These are phyloP conservation scores for Peronospora farinosa DNA, from an alignment of 352 stramenopile species.

Conservation along the genomic window DNA sequence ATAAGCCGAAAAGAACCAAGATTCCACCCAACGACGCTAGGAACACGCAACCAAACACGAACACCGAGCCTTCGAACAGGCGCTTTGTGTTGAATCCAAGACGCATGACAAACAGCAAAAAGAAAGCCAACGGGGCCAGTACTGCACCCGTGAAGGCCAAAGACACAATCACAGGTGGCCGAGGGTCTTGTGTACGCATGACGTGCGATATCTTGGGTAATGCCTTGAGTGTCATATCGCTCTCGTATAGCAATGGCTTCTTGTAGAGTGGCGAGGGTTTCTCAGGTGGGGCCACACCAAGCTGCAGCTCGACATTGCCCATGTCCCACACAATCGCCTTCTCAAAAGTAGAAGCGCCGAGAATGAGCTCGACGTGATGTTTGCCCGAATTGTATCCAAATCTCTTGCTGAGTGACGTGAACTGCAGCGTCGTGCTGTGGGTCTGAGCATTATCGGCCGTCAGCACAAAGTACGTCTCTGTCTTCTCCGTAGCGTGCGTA, in stretches of 20 bases:
- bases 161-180: conserved; percentile 59
- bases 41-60: conserved; percentile 70
- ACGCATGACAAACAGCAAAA: conserved; percentile 56
- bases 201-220: conserved; percentile 85
- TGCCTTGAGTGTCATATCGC: conserved; percentile 78
- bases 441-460: conserved; percentile 32
- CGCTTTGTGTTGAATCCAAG: conserved; percentile 61
- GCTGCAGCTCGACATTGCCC: conserved; percentile 58
- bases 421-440: conserved; percentile 44
- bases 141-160: conserved; percentile 63
- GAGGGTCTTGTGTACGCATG: conserved; percentile 70
- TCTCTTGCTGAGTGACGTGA: conserved; percentile 67
- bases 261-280: conserved; percentile 78
- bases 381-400: conserved; percentile 75
- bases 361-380: conserved; percentile 63
- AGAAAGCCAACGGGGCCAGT: conserved; percentile 47
- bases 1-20: conserved; percentile 73
- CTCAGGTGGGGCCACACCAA: conserved; percentile 51
- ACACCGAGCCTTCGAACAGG: conserved; percentile 54
- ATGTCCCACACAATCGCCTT: conserved; percentile 67
- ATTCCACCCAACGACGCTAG: conserved; percentile 64
- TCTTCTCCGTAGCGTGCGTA: conserved; percentile 45
- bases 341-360: conserved; percentile 76
- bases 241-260: conserved; percentile 81
- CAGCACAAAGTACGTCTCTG: conserved; percentile 72